Conservation (phyloP, 2,329 filamentous ascomycete genomes). For the Spiromastix sp. region DNA sequence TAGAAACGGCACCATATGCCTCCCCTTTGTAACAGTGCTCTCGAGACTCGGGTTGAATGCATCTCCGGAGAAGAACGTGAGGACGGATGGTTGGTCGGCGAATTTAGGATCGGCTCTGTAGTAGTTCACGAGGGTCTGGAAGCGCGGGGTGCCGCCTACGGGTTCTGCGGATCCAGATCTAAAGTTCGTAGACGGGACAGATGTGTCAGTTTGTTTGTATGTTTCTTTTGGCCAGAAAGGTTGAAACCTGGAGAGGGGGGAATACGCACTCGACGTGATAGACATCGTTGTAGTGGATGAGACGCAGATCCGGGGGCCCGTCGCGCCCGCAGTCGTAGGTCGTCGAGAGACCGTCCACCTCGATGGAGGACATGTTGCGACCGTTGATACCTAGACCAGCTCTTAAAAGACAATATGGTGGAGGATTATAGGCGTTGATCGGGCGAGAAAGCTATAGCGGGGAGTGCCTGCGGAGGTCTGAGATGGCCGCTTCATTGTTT, state of each 20-base stretch:
- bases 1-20: slow-evolving; percentile 80
- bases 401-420: too few species aligned
- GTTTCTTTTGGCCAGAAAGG: too few species aligned
- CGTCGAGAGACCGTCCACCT: slow-evolving; percentile 27
- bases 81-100: slow-evolving; percentile 50
- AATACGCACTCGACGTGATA: slow-evolving; percentile 64
- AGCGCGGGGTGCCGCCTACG: slow-evolving; percentile 69
- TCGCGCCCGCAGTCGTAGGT: slow-evolving; percentile 34
- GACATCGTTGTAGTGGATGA: slow-evolving; percentile 88
- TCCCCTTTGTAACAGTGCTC: slow-evolving; percentile 78
- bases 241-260: slow-evolving; percentile 1
- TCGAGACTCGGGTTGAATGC: slow-evolving; percentile 87
- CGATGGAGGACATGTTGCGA: slow-evolving; percentile 18
- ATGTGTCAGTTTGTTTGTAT: too few species aligned
- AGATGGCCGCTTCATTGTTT: not conserved
- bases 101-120: slow-evolving; percentile 57
- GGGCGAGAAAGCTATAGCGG: too few species aligned
- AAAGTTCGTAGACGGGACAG: too few species aligned
- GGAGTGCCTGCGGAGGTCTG: too few species aligned
- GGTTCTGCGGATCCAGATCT: slow-evolving; percentile 61
- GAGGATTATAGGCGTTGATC: too few species aligned
- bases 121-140: slow-evolving; percentile 66
- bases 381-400: too few species aligned
- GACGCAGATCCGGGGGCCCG: slow-evolving; percentile 58
- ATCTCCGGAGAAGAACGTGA: slow-evolving; percentile 85